phyloP scores from a whole-genome alignment of 441 rosid species.

The Eruca vesicaria region DNA sequence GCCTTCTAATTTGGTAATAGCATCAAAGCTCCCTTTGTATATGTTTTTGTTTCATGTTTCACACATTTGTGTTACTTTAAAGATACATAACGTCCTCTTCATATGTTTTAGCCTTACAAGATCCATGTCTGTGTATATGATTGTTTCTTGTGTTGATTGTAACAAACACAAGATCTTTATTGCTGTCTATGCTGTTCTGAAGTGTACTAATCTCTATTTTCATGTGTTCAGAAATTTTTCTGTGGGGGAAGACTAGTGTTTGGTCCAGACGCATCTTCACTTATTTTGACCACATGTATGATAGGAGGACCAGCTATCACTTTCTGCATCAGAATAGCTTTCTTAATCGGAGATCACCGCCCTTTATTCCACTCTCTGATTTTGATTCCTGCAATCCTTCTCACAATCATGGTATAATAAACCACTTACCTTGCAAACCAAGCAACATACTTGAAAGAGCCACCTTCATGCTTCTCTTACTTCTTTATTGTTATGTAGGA shows the following conservation, averaged over 20 bases:
- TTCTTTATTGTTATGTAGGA: slow-evolving; percentile 39
- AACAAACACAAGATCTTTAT: neutral
- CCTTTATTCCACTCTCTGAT: slow-evolving; percentile 42
- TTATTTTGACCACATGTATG: slow-evolving; percentile 48
- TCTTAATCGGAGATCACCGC: slow-evolving; percentile 35
- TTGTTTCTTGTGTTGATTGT: neutral
- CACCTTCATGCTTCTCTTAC: neutral
- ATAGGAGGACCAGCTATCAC: slow-evolving; percentile 54
- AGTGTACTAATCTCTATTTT: neutral
- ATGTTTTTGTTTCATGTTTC: too few species aligned
- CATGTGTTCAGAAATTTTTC: slow-evolving; percentile 51
- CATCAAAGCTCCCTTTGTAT: too few species aligned
- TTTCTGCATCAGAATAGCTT: slow-evolving; percentile 55
- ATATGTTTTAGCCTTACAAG: neutral
- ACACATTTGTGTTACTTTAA: too few species aligned
- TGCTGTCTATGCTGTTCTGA: neutral
- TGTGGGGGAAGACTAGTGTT: slow-evolving; percentile 63
- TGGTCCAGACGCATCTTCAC: slow-evolving; percentile 78
- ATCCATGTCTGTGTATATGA: neutral
- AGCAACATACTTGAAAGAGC: neutral
- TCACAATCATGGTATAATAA: slow-evolving; percentile 52
- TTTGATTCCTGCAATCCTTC: slow-evolving; percentile 36
- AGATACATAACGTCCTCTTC: too few species aligned
- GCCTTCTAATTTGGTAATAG: too few species aligned
- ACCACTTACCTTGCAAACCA: slow-evolving; percentile 13